Base-by-base conservation (phyloP, 768 basidiomycete species). In the Floccularia luteovirens region DNA sequence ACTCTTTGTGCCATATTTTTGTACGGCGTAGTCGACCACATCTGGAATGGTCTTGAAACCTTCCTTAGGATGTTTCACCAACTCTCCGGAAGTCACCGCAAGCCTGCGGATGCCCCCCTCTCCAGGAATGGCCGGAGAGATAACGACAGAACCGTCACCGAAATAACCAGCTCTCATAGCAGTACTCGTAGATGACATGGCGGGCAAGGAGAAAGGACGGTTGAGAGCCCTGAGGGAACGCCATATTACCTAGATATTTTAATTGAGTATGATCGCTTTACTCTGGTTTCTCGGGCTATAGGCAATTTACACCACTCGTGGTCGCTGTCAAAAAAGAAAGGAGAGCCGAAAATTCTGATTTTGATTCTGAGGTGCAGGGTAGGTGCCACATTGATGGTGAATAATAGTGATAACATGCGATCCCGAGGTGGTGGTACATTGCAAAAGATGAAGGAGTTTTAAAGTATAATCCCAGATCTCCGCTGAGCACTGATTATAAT, bases 31-130 rank as follows among this genome's bases (percentile, higher is more conserved):
- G 3, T 69, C 57, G 33, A 96, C 57, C 41, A 97, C 59, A 61
- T 98, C 92, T 48, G 77, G 75, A 0, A 91, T 72, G 21, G 89
- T 90, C 48, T 86, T 72, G 42, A 97, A 72, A 30, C 87, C 89
- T 39, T 82, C 82, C 41, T 75, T 63, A 2, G 86, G 87, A 49
- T 66, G 75, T 0, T 69, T 74, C 14, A 84, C 67, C 16, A 90
- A 72, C 6, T 43, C 56, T 48, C 85, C 78, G 16, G 73, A 61
- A 1, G 69, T 59, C 24, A 77, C 70, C 1, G 74, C 68, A 11
- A 74, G 59, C 19, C 87, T 72, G 27, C 84, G 81, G 5, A 70
- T 64, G 31, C 66, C 66, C 3, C 76, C 72, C 43, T 82, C 76
- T 37, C 75, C 77, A 4, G 48, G 43, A 0, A 50, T 48, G 23